phyloP scores from a whole-genome alignment of 306 rosid genomes.

The Begonia peltatifolia region DNA sequence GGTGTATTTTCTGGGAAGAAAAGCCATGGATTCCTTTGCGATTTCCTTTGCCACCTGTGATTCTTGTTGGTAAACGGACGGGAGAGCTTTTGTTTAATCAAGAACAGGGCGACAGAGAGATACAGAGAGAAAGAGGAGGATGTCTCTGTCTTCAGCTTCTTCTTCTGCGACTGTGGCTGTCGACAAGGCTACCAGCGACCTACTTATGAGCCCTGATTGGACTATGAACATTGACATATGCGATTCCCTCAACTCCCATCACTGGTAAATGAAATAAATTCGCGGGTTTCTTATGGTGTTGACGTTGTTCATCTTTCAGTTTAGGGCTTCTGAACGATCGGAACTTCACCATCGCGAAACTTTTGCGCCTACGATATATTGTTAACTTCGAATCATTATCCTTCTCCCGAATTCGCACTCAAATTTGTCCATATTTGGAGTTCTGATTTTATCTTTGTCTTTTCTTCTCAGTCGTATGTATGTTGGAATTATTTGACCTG shows the following conservation, averaged over 20 bases:
- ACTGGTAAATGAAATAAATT: slow-evolving; percentile 36
- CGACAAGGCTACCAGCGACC: slow-evolving; percentile 98
- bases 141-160: slow-evolving; percentile 27
- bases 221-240: slow-evolving; percentile 98
- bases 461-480: neutral
- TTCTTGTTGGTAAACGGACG: slow-evolving; percentile 5
- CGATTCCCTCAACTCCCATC: slow-evolving; percentile 86
- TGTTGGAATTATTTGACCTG: slow-evolving; percentile 3
- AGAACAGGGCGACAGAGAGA: slow-evolving; percentile 13
- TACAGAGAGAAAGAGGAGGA: slow-evolving; percentile 12
- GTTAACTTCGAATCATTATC: neutral
- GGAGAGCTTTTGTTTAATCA: slow-evolving; percentile 6
- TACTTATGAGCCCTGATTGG: slow-evolving; percentile 98
- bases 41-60: neutral
- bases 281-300: slow-evolving; percentile 5
- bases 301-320: slow-evolving; percentile 12
- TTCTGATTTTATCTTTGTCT: neutral
- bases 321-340: slow-evolving; percentile 12
- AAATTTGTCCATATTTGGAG: slow-evolving; percentile 1
- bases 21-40: slow-evolving; percentile 4
- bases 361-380: neutral
- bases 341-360: too few species aligned
- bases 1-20: slow-evolving; percentile 21
- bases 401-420: neutral
- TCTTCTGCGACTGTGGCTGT: slow-evolving; percentile 91